Conservation (phyloP, 2,329 filamentous ascomycete genomes). For the Sporothrix schenckii region DNA sequence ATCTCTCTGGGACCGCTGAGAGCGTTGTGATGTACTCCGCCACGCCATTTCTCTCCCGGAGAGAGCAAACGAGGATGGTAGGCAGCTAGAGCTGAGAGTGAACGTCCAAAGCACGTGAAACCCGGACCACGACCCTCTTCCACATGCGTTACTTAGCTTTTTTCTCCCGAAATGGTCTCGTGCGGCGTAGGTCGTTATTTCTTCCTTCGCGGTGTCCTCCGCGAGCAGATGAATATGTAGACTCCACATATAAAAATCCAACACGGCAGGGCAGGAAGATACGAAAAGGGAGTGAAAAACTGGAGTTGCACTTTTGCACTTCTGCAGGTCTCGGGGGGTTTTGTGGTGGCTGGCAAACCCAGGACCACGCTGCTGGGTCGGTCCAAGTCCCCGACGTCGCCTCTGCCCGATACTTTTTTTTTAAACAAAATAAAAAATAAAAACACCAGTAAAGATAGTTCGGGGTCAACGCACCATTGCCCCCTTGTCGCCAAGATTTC, state of each 20-base stretch:
- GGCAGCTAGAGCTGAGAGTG: background rate
- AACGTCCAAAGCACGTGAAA: background rate
- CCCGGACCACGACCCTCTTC: background rate
- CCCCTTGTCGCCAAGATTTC: background rate
- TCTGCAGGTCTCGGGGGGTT: background rate
- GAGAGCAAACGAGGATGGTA: background rate
- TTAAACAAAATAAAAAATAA: background rate
- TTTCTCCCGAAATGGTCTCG: background rate
- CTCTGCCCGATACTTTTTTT: background rate
- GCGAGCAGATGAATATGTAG: background rate
- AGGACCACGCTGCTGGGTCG: constrained; percentile 32
- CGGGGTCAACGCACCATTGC: too few species aligned
- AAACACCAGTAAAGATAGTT: background rate
- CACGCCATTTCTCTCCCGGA: background rate
- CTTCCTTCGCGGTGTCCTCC: background rate
- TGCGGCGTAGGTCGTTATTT: background rate
- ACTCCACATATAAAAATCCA: background rate
- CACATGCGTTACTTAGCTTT: background rate
- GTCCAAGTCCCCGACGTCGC: constrained; percentile 2
- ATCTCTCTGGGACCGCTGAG: background rate
- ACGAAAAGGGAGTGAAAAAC: background rate
- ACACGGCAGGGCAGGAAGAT: background rate
- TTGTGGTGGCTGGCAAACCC: constrained; percentile 21
- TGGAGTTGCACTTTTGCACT: constrained; percentile 3
- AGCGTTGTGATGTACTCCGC: background rate